Base-by-base conservation (phyloP, 257 asterid species). In the Linaria vulgaris region DNA sequence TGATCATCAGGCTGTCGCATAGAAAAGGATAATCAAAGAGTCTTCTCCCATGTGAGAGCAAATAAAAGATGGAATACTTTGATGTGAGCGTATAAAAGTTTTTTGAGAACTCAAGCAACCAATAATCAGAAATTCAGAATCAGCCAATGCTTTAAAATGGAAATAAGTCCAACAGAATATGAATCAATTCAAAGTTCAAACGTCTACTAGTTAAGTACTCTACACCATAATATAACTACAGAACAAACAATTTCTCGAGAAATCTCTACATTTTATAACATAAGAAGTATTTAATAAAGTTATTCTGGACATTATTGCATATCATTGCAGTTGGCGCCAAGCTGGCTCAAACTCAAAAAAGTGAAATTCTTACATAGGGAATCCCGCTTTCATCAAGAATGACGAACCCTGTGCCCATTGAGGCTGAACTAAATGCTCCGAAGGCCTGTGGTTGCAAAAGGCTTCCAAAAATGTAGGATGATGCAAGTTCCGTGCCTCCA, bases 401-500 rank as follows among this genome's bases (percentile, higher is more conserved):
- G 64, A 92, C 95, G 56, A 87, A 79, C 63, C 94, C 94, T 1
- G 88, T n/a, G 15, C 84, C 73, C 90, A 89, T 83, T 38, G 95
- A 27, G 21, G 95, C 91, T 12, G 82, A 85, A 83, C 96, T 89
- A 72, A 92, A 88, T 52, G 97, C 74, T 59, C 89, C 97, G 45
- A 89, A 89, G 43, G 96, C 90, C 74, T 92, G 98, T 43, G 98
- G 94, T 73, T 89, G 98, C 80, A 92, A 69, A 70, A 61, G 85
- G 79, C 79, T 92, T 69, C 97, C 97, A 1, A 62, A 71, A 41
- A 92, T 76, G 63, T 89, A 92, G 69, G 87, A 63, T 0, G 97
- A 87, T 1, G 98, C 78, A 60, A 92, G 98, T 83, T 92, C 98
- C 5, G 98, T 87, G 72, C 98, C 98, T 68, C 98, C 98, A 56